These are phyloP conservation scores for Xenoacremonium recifei DNA, from an alignment of 2,329 filamentous ascomycete genomes.

Conservation along the genomic window DNA sequence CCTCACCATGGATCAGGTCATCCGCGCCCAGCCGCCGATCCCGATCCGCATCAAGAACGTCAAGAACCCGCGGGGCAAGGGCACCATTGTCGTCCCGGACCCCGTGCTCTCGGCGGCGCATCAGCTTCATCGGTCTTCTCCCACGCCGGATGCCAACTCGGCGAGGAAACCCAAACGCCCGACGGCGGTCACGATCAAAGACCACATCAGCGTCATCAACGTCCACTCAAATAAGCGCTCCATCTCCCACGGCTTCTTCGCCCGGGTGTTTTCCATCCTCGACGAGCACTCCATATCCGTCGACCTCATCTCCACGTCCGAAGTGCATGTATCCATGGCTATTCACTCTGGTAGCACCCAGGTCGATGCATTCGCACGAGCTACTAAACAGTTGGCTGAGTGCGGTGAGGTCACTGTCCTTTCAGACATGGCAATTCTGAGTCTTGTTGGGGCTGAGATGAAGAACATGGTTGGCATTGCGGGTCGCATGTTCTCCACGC, in stretches of 20 bases:
- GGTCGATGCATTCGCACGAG: conserved; percentile 62
- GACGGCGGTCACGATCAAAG: conserved; percentile 94
- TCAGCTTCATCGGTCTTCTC: conserved; percentile 55
- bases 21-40: conserved; percentile 75
- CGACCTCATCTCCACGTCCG: conserved; percentile 92
- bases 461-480: conserved; percentile 96
- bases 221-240: conserved; percentile 97
- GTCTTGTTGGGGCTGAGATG: conserved; percentile 91
- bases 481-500: conserved; percentile 89
- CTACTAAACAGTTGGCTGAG: conserved; percentile 69
- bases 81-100: conserved; percentile 83
- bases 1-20: conserved; percentile 96
- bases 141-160: conserved; percentile 30
- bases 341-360: conserved; percentile 75
- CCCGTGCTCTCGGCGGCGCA: conserved; percentile 51
- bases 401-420: conserved; percentile 91
- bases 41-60: conserved; percentile 91
- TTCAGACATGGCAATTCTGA: conserved; percentile 91
- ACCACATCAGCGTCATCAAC: conserved; percentile 94
- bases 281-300: conserved; percentile 86
- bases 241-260: conserved; percentile 93
- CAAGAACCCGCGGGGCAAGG: conserved; percentile 76
- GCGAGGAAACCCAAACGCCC: conserved; percentile 67
- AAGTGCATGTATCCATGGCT: conserved; percentile 97
- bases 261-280: conserved; percentile 87